These are phyloP conservation scores for Trichoderma hamatum DNA, from an alignment of 2,329 filamentous ascomycete genomes.

Conservation along the genomic window DNA sequence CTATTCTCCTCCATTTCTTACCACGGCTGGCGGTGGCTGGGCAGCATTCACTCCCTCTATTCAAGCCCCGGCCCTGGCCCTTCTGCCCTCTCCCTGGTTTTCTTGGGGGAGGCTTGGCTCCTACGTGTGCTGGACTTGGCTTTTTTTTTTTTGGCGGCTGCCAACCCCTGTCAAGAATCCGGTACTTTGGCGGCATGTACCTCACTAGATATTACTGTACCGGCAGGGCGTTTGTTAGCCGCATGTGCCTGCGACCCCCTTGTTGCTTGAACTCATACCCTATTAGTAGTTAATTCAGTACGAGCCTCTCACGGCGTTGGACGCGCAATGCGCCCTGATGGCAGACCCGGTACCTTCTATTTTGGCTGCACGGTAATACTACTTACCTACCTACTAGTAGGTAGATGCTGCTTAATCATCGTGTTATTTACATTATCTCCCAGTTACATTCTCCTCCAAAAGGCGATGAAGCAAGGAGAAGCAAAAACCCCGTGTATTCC, in stretches of 20 bases:
- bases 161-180: not conserved
- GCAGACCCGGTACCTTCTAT: too few relatives aligned
- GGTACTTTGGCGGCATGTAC: constrained; percentile 12
- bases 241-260: not conserved
- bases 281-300: not conserved
- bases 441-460: not conserved
- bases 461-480: not conserved
- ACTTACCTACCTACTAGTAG: too few relatives aligned
- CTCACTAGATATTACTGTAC: constrained; percentile 11
- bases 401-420: too few relatives aligned
- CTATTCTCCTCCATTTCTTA: not conserved
- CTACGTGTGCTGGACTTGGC: not conserved
- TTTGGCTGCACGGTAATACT: not conserved
- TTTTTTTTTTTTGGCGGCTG: not conserved
- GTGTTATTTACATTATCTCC: not conserved
- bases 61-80: not conserved
- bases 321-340: too few relatives aligned
- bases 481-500: not conserved
- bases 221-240: not conserved
- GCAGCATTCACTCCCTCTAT: not conserved
- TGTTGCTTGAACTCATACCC: not conserved
- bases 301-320: not conserved
- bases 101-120: constrained; percentile 3
- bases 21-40: not conserved
- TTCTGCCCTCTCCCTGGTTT: not conserved